Conservation (phyloP, 768 basidiomycete species). For the Rhodotorula babjevae region DNA sequence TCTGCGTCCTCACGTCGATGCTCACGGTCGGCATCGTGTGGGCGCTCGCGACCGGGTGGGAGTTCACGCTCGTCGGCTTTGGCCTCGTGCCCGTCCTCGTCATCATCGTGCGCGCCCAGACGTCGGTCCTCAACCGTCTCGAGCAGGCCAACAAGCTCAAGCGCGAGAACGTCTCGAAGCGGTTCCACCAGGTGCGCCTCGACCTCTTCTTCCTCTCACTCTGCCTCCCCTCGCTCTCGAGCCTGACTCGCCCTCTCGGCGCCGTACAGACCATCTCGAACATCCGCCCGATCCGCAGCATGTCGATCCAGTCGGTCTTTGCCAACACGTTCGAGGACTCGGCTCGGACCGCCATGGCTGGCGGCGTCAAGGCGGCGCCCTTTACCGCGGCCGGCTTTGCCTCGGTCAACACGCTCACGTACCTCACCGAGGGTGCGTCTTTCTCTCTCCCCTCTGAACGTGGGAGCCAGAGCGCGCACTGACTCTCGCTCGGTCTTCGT, state of each 20-base stretch:
- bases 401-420: conserved; percentile 73
- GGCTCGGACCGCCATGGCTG: conserved; percentile 57
- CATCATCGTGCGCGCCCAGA: conserved; percentile 67
- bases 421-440: conserved; percentile 64
- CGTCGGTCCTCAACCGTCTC: conserved; percentile 62
- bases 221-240: neutral
- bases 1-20: conserved; percentile 72
- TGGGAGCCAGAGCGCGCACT: neutral
- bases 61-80: conserved; percentile 82
- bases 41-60: conserved; percentile 85
- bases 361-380: conserved; percentile 76
- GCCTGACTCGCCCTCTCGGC: neutral
- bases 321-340: conserved; percentile 63
- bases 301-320: conserved; percentile 75
- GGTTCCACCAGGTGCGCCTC: conserved; percentile 73
- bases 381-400: conserved; percentile 80
- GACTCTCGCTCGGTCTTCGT: neutral
- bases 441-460: too few species aligned
- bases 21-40: conserved; percentile 75
- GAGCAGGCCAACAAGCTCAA: conserved; percentile 77
- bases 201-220: neutral
- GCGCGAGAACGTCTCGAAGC: conserved; percentile 75
- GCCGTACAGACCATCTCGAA: conserved; percentile 64
- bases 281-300: conserved; percentile 76
- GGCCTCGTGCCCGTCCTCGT: conserved; percentile 82